Conservation (phyloP, 208 protist genomes). For the Trichomonas gallinae region DNA sequence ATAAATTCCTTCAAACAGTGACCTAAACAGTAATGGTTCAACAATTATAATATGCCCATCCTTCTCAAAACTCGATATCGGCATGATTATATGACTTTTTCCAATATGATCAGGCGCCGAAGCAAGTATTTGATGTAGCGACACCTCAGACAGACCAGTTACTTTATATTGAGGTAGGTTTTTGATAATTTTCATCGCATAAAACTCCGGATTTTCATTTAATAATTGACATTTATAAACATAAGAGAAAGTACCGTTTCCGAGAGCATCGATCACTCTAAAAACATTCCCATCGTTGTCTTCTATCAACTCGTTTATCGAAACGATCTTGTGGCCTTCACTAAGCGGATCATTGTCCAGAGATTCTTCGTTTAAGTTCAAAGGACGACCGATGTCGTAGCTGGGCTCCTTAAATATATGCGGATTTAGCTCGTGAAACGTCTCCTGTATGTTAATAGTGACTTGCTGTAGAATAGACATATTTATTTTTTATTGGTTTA, state of each 20-base stretch:
- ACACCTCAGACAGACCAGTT: neutral
- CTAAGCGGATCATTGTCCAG: neutral
- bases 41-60: neutral
- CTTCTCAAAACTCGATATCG: neutral
- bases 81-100: neutral
- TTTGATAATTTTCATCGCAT: neutral
- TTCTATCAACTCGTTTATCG: neutral
- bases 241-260: constrained; percentile 15
- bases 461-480: neutral
- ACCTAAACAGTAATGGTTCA: neutral
- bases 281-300: neutral
- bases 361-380: neutral
- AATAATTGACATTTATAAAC: neutral
- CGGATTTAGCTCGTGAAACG: neutral
- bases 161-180: neutral
- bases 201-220: neutral
- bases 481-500: neutral
- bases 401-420: neutral
- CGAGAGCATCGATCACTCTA: neutral
- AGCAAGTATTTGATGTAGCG: neutral
- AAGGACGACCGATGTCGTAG: neutral
- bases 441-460: neutral
- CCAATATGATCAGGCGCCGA: neutral
- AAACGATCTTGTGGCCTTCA: neutral
- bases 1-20: neutral